phyloP scores from a whole-genome alignment of 345 rosid genomes.

The Brassica nigra region DNA sequence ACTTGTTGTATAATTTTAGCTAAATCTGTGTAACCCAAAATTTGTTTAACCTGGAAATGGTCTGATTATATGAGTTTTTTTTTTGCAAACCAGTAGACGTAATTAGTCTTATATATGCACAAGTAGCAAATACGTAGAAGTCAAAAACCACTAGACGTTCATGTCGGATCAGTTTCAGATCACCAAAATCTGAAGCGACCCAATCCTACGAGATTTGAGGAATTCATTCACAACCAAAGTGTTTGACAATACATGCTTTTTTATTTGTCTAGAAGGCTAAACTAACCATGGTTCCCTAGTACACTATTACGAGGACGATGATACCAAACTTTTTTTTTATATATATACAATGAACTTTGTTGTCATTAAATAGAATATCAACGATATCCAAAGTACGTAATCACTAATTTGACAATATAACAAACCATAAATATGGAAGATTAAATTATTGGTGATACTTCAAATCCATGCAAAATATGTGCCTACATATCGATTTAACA shows the following conservation, averaged over 20 bases:
- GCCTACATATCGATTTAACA: background rate
- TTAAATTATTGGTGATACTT: conserved; percentile 20
- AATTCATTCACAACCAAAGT: background rate
- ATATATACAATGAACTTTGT: background rate
- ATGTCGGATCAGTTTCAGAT: background rate
- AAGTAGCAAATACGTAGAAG: background rate
- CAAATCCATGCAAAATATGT: conserved; percentile 30
- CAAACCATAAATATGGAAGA: conserved; percentile 12
- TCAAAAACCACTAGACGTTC: background rate
- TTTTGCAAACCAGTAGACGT: background rate
- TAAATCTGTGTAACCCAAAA: background rate
- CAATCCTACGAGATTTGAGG: background rate
- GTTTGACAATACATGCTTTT: background rate
- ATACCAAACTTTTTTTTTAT: background rate
- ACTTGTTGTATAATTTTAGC: background rate
- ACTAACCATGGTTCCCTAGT: background rate
- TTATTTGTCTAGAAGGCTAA: background rate
- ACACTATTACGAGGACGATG: background rate
- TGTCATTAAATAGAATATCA: background rate
- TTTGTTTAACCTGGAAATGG: background rate
- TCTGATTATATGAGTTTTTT: background rate
- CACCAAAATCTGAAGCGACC: background rate
- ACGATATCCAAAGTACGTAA: background rate
- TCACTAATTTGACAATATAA: conserved; percentile 9
- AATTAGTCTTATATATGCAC: background rate